These are phyloP conservation scores for Sporothrix brasiliensis DNA, from an alignment of 2,329 filamentous ascomycete genomes.

Conservation along the genomic window DNA sequence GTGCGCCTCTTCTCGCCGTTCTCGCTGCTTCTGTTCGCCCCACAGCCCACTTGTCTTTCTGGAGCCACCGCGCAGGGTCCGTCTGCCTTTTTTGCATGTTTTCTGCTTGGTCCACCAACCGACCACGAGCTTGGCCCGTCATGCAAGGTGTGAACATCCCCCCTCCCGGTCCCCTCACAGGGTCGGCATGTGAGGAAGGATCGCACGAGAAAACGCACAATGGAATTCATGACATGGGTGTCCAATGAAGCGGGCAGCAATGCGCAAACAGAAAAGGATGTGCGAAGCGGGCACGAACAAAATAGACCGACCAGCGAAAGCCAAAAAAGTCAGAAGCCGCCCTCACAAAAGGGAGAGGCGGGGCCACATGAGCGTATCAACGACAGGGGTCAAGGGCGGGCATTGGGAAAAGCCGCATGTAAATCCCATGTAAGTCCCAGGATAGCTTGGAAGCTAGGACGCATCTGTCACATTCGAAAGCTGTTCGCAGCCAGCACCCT, in stretches of 20 bases:
- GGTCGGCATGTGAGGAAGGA: background rate
- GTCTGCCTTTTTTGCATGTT: background rate
- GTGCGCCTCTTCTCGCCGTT: background rate
- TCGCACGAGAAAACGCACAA: background rate
- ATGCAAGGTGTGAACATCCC: conserved; percentile 22
- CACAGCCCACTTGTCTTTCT: conserved; percentile 16
- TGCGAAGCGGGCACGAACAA: background rate
- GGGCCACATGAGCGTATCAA: conserved; percentile 5
- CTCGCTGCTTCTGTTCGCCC: conserved; percentile 12
- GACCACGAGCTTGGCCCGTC: conserved; percentile 23
- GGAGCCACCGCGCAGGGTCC: conserved; percentile 12
- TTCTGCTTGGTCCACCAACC: background rate
- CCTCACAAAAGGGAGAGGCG: conserved; percentile 17
- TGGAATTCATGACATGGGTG: conserved; percentile 16
- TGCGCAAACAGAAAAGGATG: background rate
- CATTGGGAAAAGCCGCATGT: conserved; percentile 12
- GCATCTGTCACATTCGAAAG: conserved; percentile 1
- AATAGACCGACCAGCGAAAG: background rate
- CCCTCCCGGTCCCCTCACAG: conserved; percentile 8
- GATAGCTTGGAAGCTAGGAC: conserved; percentile 20
- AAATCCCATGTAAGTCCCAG: conserved; percentile 14
- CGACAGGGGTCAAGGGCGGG: conserved; percentile 16
- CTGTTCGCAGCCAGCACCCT: background rate
- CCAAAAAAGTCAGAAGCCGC: background rate
- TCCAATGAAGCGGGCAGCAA: conserved; percentile 1